A percentile compares a stretch with the other conserved stretches of the same genome.
phyloP scores from a whole-genome alignment of 2,329 filamentous ascomycete species.

The Diaporthe longicolla region DNA sequence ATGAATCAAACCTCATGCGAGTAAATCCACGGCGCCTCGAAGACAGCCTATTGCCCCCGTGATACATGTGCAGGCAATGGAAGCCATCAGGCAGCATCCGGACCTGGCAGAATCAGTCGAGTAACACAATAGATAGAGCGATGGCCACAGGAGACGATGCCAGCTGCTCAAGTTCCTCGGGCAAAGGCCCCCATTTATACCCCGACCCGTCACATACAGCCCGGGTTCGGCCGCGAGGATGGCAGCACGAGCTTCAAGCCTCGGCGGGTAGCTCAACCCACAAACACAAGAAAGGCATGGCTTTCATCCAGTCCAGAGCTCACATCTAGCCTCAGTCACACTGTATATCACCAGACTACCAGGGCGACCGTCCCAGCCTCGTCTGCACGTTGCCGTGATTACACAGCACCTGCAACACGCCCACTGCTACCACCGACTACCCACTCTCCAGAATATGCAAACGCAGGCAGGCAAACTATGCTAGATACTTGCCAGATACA shows the following conservation, averaged over 20 bases:
- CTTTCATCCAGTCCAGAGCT: background rate
- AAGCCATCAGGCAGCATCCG: background rate
- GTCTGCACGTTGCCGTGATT: slow-evolving; percentile 10
- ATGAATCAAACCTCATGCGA: background rate
- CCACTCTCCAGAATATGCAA: background rate
- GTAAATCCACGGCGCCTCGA: background rate
- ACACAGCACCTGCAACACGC: slow-evolving; percentile 20
- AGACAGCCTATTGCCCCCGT: background rate
- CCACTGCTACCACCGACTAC: background rate
- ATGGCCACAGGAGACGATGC: background rate
- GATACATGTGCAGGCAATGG: background rate
- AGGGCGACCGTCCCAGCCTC: slow-evolving; percentile 1
- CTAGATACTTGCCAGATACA: slow-evolving; percentile 32
- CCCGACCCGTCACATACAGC: background rate
- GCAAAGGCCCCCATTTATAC: background rate
- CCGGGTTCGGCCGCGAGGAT: background rate
- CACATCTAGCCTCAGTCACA: background rate
- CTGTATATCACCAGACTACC: background rate
- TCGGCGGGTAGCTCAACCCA: background rate
- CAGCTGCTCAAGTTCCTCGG: background rate
- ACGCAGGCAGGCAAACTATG: slow-evolving; percentile 17
- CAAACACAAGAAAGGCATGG: background rate
- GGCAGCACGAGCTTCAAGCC: background rate
- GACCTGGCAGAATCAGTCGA: background rate
- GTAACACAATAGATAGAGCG: background rate